Percentiles rank a stretch among this genome's conserved stretches.
phyloP scores from a whole-genome alignment of 306 rosid genomes.

The Prunus davidiana region DNA sequence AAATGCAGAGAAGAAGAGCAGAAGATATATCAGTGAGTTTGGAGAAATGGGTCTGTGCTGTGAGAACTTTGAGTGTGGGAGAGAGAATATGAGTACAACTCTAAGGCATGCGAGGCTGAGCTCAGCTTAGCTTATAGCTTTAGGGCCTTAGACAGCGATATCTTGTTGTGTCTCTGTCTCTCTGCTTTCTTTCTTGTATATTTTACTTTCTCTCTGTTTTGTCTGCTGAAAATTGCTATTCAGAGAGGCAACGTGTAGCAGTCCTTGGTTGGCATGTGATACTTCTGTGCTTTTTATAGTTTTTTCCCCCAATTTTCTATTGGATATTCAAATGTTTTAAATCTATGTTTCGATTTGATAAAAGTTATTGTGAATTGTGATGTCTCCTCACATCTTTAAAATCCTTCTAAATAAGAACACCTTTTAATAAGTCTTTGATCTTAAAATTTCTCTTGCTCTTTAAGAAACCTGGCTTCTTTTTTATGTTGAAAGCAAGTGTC shows the following conservation, averaged over 20 bases:
- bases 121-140: constrained; percentile 5
- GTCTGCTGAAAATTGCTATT: constrained; percentile 17
- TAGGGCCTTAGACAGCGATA: constrained; percentile 44
- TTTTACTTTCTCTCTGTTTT: constrained; percentile 6
- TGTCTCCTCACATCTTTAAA: too few relatives aligned
- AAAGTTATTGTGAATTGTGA: too few relatives aligned
- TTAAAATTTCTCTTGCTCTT: background rate
- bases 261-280: constrained; percentile 32
- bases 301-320: background rate
- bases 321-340: background rate
- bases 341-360: too few relatives aligned
- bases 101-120: constrained; percentile 22
- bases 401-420: background rate
- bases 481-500: too few relatives aligned
- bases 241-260: constrained; percentile 25
- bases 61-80: constrained; percentile 13
- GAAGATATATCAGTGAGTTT: constrained; percentile 1
- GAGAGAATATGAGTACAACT: constrained; percentile 3
- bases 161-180: constrained; percentile 40
- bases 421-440: background rate
- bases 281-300: constrained; percentile 4
- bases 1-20: background rate
- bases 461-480: background rate
- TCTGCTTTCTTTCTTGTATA: background rate
- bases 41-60: constrained; percentile 13